Evolutionary conservation across 2,329 filamentous ascomycete species (phyloP).

Genomic region (Ustilaginoidea virens): DNA sequence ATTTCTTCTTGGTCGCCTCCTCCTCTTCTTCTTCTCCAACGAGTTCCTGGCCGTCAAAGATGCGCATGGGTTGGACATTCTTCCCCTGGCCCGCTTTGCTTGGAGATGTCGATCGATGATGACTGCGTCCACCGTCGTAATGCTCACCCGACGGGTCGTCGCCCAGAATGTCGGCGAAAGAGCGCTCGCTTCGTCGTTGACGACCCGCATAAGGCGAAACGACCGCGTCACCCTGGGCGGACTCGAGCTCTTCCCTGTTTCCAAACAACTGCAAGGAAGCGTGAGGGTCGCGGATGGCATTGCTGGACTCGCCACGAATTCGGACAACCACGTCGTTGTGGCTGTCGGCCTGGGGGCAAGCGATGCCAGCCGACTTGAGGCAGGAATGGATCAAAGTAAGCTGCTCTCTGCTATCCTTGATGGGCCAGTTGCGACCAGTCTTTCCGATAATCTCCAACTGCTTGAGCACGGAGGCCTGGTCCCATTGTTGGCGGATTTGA

Average conservation of each 20-base stretch:
- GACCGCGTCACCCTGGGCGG: constrained; percentile 27
- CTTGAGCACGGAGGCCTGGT: constrained; percentile 84
- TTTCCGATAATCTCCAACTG: constrained; percentile 87
- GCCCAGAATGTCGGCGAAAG: constrained; percentile 57
- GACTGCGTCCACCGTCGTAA: constrained; percentile 27
- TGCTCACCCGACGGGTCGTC: constrained; percentile 25
- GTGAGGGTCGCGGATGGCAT: constrained; percentile 46
- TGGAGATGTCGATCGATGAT: constrained; percentile 37
- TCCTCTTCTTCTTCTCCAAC: constrained; percentile 23
- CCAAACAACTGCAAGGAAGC: constrained; percentile 63
- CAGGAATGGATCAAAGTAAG: constrained; percentile 55
- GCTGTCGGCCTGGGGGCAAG: constrained; percentile 15
- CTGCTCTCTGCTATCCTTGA: constrained; percentile 76
- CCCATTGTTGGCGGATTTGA: constrained; percentile 86
- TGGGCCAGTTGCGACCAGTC: constrained; percentile 86
- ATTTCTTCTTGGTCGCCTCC: constrained; percentile 25
- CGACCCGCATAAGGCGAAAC: constrained; percentile 46
- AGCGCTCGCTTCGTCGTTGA: constrained; percentile 45
- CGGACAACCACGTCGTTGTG: constrained; percentile 24
- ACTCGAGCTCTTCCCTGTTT: constrained; percentile 46
- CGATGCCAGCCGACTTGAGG: constrained; percentile 31
- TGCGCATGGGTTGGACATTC: constrained; percentile 45
- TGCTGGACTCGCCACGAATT: constrained; percentile 36
- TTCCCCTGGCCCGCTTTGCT: constrained; percentile 38
- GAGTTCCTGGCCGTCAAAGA: constrained; percentile 42